Percentiles rank a stretch among this genome's conserved stretches.
Evolutionary conservation across 495 filamentous ascomycete species (phyloP).

Genomic region (Lophiostoma macrostomum): DNA sequence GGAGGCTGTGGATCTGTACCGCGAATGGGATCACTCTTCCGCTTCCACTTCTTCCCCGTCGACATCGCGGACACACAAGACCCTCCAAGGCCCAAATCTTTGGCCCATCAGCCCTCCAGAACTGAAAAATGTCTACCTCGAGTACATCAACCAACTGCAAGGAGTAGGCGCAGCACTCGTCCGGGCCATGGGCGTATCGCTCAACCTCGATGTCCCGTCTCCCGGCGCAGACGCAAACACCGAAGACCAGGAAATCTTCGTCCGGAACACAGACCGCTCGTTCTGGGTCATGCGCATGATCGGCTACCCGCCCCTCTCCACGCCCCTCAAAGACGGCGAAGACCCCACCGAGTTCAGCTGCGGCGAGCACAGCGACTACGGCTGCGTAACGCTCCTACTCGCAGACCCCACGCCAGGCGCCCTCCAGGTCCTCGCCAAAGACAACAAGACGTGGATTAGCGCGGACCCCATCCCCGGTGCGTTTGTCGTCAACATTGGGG

Average conservation of each 20-base stretch:
- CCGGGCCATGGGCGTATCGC: conserved; percentile 33
- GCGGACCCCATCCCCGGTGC: conserved; percentile 41
- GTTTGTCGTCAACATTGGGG: conserved; percentile 47
- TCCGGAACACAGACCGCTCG: conserved; percentile 21
- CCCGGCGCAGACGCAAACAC: neutral
- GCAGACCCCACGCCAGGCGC: conserved; percentile 38
- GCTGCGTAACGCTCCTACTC: conserved; percentile 43
- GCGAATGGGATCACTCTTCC: conserved; percentile 28
- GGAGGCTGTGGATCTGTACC: conserved; percentile 39
- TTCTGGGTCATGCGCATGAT: conserved; percentile 41
- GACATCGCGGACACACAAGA: conserved; percentile 11
- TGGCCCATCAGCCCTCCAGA: conserved; percentile 33
- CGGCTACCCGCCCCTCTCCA: conserved; percentile 30
- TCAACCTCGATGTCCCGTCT: conserved; percentile 20
- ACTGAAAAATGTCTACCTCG: conserved; percentile 26
- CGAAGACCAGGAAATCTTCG: conserved; percentile 32
- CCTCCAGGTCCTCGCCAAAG: conserved; percentile 37
- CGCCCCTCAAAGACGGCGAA: neutral
- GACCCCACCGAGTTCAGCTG: conserved; percentile 30
- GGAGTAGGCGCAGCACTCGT: conserved; percentile 31
- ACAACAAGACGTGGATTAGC: conserved; percentile 37
- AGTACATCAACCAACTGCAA: conserved; percentile 30
- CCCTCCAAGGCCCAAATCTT: conserved; percentile 35
- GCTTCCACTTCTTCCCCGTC: too few relatives aligned
- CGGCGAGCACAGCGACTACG: conserved; percentile 42